Percentiles rank a stretch among this genome's conserved stretches.
These are phyloP conservation scores for Groenewaldozyma tartarivorans DNA, from an alignment of 805 yeast genomes.

Conservation along the genomic window DNA sequence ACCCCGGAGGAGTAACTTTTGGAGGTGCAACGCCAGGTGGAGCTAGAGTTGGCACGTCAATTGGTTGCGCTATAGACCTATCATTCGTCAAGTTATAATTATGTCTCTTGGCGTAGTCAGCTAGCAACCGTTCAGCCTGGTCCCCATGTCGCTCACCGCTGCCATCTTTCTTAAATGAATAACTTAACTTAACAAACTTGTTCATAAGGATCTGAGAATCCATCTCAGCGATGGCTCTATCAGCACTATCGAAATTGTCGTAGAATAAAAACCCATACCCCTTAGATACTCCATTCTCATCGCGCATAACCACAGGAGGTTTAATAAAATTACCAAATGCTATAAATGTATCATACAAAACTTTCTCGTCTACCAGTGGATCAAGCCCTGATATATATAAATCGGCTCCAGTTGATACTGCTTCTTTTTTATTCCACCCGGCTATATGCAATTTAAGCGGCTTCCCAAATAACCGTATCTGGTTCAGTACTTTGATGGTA, in stretches of 20 bases:
- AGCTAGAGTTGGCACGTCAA: background rate
- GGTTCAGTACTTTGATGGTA: conserved; percentile 49
- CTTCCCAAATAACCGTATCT: conserved; percentile 53
- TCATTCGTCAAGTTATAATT: conserved; percentile 12
- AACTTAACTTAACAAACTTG: conserved; percentile 47
- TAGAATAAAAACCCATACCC: conserved; percentile 63
- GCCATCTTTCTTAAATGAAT: conserved; percentile 60
- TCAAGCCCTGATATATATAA: conserved; percentile 63
- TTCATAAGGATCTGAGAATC: conserved; percentile 64
- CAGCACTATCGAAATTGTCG: conserved; percentile 58
- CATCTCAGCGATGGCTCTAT: conserved; percentile 60
- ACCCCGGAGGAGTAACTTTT: too few species aligned
- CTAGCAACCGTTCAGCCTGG: conserved; percentile 60
- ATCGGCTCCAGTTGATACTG: conserved; percentile 49
- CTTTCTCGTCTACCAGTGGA: conserved; percentile 52
- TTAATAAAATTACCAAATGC: conserved; percentile 56
- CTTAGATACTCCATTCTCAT: conserved; percentile 40
- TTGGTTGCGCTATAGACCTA: background rate
- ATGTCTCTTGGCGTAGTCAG: conserved; percentile 46
- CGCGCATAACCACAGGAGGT: conserved; percentile 43
- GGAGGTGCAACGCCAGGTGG: too few species aligned
- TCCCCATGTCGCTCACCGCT: conserved; percentile 67
- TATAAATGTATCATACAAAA: conserved; percentile 47
- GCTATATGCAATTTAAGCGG: conserved; percentile 49
- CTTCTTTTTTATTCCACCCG: conserved; percentile 23